Evolutionary conservation across 78 protist genomes (phyloP).

Genomic region (Isochrysis galbana): DNA sequence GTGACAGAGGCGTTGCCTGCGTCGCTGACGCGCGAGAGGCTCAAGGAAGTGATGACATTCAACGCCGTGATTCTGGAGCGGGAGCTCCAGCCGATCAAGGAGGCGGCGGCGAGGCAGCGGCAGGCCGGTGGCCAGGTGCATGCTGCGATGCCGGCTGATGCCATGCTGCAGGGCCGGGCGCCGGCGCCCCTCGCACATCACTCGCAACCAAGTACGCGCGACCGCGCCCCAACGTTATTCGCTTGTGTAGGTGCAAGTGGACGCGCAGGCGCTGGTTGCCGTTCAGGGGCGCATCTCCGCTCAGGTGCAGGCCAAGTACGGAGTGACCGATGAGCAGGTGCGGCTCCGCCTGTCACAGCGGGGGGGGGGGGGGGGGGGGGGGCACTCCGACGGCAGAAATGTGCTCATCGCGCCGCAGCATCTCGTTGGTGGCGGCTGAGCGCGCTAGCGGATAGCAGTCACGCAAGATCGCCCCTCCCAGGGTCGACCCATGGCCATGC

Average conservation of each 20-base stretch:
- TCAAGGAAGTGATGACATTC: not conserved
- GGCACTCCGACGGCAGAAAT: too few relatives aligned
- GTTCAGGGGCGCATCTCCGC: not conserved
- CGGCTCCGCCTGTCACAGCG: too few relatives aligned
- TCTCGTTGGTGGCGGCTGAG: too few relatives aligned
- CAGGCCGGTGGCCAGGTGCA: not conserved
- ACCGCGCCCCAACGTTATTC: too few relatives aligned
- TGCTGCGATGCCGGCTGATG: too few relatives aligned
- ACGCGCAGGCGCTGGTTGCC: not conserved
- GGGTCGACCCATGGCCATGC: not conserved
- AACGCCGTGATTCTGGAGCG: conserved; percentile 7
- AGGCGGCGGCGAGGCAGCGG: not conserved
- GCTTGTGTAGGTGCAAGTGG: conserved; percentile 10
- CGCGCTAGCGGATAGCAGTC: too few relatives aligned
- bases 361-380: too few relatives aligned
- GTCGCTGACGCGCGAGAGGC: not conserved
- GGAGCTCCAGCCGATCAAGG: not conserved
- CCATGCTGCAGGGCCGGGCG: too few relatives aligned
- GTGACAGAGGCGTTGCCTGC: not conserved
- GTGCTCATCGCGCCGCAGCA: not conserved
- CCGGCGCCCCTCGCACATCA: too few relatives aligned
- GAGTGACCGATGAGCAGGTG: conserved; percentile 1
- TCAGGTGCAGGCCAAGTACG: not conserved
- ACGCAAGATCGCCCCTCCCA: not conserved
- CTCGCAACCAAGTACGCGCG: too few relatives aligned